Evolutionary conservation across 805 yeast species (phyloP), one percentile per base, ranked within the genome.

Genomic region (Yarrowia bubula): DNA sequence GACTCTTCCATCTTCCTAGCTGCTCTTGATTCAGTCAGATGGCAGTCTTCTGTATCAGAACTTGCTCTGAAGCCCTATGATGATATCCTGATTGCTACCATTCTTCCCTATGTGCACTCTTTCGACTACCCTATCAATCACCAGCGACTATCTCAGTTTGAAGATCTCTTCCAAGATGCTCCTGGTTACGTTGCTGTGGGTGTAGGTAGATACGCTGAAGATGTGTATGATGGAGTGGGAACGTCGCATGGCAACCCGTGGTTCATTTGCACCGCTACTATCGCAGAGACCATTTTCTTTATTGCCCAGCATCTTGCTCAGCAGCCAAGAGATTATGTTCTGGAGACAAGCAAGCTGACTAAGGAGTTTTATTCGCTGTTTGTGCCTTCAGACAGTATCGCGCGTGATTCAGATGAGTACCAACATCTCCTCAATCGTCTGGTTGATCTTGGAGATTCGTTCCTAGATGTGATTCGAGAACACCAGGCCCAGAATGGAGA

Each of bases 161-260:
- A 66, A 15, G 17, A 51, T 11, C 17, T 51, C 3, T 71, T 68
- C 17, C 70, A 71, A 1, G 48, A 65, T 22, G 9, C 31, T 22
- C 47, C 61, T 4, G 66, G 53, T 13, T 48, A 65, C 7, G 33
- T 67, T 4, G 62, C 63, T 33, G 41, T 50, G 17, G 65, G 61
- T 15, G 75, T 92, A 63, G 98, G 98, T 2, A 81, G 98, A 72
- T 92, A 92, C 72, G 97, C 98, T 0, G 98, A 92, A 72, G 98
- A 92, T 75, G 74, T 87, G 9, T 92, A 92, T 75, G 87, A 92
- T 74, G 97, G 97, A 0, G 77, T 79, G 67, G 86, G 85, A 0
- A 78, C 82, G 0, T 80, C 87, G 37, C 90, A 87, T 70, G 98
- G 97, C 2, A 92, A 92, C 71, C 98, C 98, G 6, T 92, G 98